Base-by-base conservation (phyloP, 176 grass and related monocot genomes). In the Juncus effusus region DNA sequence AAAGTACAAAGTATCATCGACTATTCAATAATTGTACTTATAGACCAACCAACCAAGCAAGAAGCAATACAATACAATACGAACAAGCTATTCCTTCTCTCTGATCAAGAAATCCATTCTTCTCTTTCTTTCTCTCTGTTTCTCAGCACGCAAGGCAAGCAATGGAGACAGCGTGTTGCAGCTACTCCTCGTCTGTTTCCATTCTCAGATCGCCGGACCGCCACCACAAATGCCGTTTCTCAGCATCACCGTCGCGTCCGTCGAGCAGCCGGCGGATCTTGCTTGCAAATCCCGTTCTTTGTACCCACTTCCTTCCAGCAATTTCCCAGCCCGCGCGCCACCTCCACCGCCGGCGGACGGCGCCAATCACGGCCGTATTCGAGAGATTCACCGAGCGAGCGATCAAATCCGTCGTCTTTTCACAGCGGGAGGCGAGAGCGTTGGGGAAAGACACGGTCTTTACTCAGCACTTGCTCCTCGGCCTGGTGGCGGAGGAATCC, bases 311-410 rank as follows among this genome's bases (percentile, higher is more conserved):
- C 9, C 28, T 61, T 45, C 75, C 63, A 42, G 16, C 49, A 49
- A 28, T 67, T 42, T 55, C 44, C 61, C 37, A 4, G 7, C 62
- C 36, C 40, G 3, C 47, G 7, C 45, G 50, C 9, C 67, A 35
- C 14, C 54, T 16, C 40, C 70, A 45, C 15, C 67, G 74, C 44
- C n/a, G 40, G 66, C 73, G 19, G 63, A 59, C 13, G 13, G 59
- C 10, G 10, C 61, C 54, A 3, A 41, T 82, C 59, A 76, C 16
- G 71, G 93, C 93, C 11, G 85, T 92, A 4, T 89, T 92, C 75
- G 88, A 97, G 77, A 74, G 88, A 12, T 97, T 97, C 85, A 89
- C 85, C 51, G 85, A 92, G 88, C 74, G 85, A 44, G 85, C 93
- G 56, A 79, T 92, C 42, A 84, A 86, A 63, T 84, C 82, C 4